Conservation (phyloP, 78 protist genomes). For the Monosiga brevicollis region DNA sequence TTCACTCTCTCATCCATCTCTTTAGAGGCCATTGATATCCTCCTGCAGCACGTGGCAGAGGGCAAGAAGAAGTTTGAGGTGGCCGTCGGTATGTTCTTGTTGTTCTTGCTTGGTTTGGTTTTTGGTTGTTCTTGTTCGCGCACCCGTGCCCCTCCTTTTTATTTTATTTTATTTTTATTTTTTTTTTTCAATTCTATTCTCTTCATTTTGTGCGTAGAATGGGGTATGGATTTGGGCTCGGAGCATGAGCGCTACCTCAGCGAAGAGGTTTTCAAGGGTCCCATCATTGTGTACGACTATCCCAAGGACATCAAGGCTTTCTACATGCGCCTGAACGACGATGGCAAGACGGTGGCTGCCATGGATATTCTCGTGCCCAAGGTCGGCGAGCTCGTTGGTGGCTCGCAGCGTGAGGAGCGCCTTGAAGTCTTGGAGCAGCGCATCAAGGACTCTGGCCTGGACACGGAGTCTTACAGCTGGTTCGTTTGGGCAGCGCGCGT, state of each 20-base stretch:
- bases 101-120: too few species aligned
- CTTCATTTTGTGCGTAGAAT: too few species aligned
- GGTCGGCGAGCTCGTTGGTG: constrained; percentile 72
- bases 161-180: too few species aligned
- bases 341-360: constrained; percentile 27
- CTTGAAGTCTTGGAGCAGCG: constrained; percentile 3
- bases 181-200: too few species aligned
- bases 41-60: not conserved
- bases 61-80: not conserved
- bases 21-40: constrained; percentile 54
- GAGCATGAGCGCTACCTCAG: constrained; percentile 62
- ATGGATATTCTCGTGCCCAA: constrained; percentile 67
- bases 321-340: constrained; percentile 53
- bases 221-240: constrained; percentile 42
- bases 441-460: not conserved
- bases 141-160: too few species aligned
- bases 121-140: too few species aligned
- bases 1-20: too few species aligned
- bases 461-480: not conserved
- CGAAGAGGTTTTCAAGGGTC: constrained; percentile 7
- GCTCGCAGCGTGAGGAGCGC: constrained; percentile 57
- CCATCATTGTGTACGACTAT: constrained; percentile 16
- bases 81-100: too few species aligned
- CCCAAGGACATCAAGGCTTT: constrained; percentile 45
- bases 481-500: too few species aligned